phyloP scores from a whole-genome alignment of 2,329 filamentous ascomycete genomes.

The Xylaria sp. region DNA sequence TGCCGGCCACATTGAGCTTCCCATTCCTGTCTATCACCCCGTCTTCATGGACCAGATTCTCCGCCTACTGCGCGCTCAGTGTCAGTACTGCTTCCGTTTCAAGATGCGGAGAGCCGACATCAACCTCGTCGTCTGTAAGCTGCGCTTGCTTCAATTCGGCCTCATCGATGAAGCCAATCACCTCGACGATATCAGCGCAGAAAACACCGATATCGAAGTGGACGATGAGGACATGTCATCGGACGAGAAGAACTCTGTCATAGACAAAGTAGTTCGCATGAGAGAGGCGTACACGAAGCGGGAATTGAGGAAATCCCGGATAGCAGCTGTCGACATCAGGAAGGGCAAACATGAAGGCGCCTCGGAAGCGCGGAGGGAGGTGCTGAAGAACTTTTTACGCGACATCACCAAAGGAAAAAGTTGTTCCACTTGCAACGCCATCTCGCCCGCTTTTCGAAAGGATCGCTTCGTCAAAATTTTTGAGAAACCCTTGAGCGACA shows the following conservation, averaged over 20 bases:
- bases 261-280: conserved; percentile 64
- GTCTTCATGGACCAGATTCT: conserved; percentile 94
- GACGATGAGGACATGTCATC: conserved; percentile 62
- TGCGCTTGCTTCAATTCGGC: conserved; percentile 86
- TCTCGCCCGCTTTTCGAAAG: conserved; percentile 86
- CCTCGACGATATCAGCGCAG: conserved; percentile 53
- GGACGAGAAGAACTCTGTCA: conserved; percentile 66
- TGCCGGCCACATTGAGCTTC: conserved; percentile 93
- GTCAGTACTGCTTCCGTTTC: conserved; percentile 89
- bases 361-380: conserved; percentile 75
- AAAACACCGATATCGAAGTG: conserved; percentile 51
- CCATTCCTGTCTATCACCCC: conserved; percentile 94
- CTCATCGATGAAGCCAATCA: conserved; percentile 68
- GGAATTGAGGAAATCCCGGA: conserved; percentile 70
- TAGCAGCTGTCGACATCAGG: conserved; percentile 59
- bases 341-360: conserved; percentile 85
- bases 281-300: conserved; percentile 76
- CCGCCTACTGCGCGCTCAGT: conserved; percentile 85
- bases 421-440: conserved; percentile 73
- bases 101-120: conserved; percentile 80
- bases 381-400: conserved; percentile 84
- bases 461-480: conserved; percentile 95
- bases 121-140: conserved; percentile 83
- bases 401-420: conserved; percentile 74
- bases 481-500: conserved; percentile 78